Percentiles rank a stretch among this genome's conserved stretches.
These are phyloP conservation scores for Pyricularia pennisetigena DNA, from an alignment of 2,329 filamentous ascomycete species.

Conservation along the genomic window DNA sequence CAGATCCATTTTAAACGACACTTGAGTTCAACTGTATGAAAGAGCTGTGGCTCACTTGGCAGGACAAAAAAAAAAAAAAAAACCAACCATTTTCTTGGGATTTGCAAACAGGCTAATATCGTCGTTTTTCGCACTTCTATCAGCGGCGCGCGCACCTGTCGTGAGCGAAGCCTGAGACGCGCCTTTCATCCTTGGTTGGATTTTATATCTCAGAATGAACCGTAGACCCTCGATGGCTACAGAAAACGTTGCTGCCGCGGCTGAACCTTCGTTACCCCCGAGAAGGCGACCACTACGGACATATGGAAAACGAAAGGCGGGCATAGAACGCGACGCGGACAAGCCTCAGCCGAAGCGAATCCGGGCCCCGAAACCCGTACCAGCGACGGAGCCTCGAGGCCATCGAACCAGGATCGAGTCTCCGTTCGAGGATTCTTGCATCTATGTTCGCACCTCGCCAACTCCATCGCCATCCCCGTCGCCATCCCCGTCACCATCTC, in stretches of 20 bases:
- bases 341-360: neutral
- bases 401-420: neutral
- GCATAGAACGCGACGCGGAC: neutral
- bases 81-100: too few relatives aligned
- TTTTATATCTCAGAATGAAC: neutral
- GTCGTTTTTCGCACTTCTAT: neutral
- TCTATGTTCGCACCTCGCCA: neutral
- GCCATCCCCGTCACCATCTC: neutral
- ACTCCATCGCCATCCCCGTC: neutral
- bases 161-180: neutral
- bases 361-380: neutral
- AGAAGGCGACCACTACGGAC: constrained; percentile 1
- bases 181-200: neutral
- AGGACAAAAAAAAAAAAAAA: too few relatives aligned
- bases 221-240: neutral
- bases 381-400: too few relatives aligned
- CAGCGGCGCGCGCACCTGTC: neutral
- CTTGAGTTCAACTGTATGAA: neutral
- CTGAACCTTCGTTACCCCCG: neutral
- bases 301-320: constrained; percentile 2
- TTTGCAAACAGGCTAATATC: neutral
- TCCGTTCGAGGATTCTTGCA: neutral
- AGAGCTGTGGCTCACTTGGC: neutral
- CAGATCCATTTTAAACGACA: neutral
- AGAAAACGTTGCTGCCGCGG: neutral